Conservation (phyloP, 305 asterid species). For the Ilex paraguariensis region DNA sequence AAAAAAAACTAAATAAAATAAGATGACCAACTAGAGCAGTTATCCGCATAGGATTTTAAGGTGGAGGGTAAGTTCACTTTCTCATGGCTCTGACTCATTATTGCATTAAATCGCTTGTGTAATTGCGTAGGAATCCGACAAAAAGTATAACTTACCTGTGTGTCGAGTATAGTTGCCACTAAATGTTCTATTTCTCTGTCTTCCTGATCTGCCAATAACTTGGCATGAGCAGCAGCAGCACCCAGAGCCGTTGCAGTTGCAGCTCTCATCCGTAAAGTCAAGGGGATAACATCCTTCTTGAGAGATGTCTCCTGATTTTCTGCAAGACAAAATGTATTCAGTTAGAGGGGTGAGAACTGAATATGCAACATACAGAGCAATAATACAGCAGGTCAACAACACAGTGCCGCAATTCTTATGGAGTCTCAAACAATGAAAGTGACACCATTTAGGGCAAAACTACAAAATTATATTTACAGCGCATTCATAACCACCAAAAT, state of each 20-base stretch:
- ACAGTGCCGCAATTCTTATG: not conserved
- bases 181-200: slow-evolving; percentile 75
- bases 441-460: too few species aligned
- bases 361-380: not conserved
- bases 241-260: slow-evolving; percentile 89
- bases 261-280: slow-evolving; percentile 67
- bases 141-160: slow-evolving; percentile 47
- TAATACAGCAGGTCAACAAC: not conserved
- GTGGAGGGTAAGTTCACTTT: too few species aligned
- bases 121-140: not conserved
- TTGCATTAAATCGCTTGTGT: not conserved
- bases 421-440: too few species aligned
- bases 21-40: too few species aligned
- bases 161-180: slow-evolving; percentile 60
- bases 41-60: too few species aligned
- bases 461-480: not conserved
- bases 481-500: not conserved
- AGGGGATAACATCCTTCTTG: slow-evolving; percentile 51
- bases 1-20: too few species aligned
- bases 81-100: too few species aligned
- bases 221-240: slow-evolving; percentile 90
- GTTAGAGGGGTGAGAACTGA: not conserved
- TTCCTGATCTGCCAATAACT: slow-evolving; percentile 86
- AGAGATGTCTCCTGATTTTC: slow-evolving; percentile 31
- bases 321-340: slow-evolving; percentile 21